A percentile compares a stretch with the other conserved stretches of the same genome.
Conservation (phyloP, 2,329 filamentous ascomycete genomes). For the Colletotrichum sp. region DNA sequence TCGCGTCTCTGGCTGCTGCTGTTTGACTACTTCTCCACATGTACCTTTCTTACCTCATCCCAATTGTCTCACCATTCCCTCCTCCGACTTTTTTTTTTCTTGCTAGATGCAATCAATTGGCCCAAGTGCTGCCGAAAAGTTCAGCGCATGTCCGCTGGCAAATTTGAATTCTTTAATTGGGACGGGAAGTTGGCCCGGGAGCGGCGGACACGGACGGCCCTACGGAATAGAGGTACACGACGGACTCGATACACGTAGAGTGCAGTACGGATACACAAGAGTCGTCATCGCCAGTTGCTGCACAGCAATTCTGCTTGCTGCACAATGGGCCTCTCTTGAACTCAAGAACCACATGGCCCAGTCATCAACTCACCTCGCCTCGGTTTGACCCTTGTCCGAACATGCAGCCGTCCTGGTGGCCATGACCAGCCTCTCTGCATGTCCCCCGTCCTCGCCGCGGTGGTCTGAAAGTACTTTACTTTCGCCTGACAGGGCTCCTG, state of each 20-base stretch:
- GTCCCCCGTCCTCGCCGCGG: background rate
- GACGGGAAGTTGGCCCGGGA: constrained; percentile 13
- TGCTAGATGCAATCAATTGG: background rate
- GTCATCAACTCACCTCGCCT: background rate
- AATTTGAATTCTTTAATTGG: background rate
- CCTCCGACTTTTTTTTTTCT: background rate
- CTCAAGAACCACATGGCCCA: background rate
- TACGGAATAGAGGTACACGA: background rate
- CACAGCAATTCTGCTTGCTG: background rate
- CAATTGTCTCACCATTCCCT: background rate
- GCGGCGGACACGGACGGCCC: background rate
- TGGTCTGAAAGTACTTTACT: background rate
- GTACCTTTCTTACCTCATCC: background rate
- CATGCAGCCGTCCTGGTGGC: background rate
- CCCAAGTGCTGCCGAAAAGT: constrained; percentile 6
- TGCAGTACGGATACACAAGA: background rate
- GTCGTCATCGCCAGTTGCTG: background rate
- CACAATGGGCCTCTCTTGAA: background rate
- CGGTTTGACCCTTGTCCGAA: background rate
- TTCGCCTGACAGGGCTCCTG: background rate
- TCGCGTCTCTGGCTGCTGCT: background rate
- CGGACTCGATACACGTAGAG: background rate
- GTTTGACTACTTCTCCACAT: background rate
- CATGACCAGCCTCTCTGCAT: background rate
- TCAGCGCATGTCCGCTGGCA: background rate